Percentiles rank a stretch among this genome's conserved stretches.
phyloP scores from a whole-genome alignment of 306 rosid species.

The Trifolium fragiferum region DNA sequence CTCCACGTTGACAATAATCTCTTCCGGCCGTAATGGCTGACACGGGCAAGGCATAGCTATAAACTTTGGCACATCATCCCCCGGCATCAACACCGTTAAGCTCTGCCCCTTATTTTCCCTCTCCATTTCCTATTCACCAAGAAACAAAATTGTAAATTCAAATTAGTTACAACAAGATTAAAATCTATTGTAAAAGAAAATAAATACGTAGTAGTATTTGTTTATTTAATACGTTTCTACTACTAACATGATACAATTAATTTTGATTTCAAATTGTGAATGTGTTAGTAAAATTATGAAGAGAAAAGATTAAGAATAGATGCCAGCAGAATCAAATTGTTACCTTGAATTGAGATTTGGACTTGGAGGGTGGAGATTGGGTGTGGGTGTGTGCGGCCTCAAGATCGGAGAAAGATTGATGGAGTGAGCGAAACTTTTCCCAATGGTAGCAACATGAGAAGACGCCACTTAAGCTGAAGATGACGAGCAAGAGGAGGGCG shows the following conservation, averaged over 20 bases:
- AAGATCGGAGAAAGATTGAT: constrained; percentile 49
- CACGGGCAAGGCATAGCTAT: constrained; percentile 93
- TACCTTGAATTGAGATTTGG: constrained; percentile 50
- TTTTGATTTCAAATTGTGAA: neutral
- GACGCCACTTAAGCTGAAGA: constrained; percentile 92
- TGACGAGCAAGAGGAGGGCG: constrained; percentile 78
- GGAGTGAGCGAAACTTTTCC: constrained; percentile 86
- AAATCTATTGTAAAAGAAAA: no score
- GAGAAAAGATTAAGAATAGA: neutral
- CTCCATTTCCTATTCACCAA: constrained; percentile 45
- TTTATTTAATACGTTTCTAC: no score
- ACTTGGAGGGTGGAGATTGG: constrained; percentile 50
- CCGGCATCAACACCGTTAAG: constrained; percentile 90
- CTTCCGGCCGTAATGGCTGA: constrained; percentile 59
- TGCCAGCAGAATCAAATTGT: neutral
- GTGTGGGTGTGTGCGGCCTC: constrained; percentile 34
- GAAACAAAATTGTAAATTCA: neutral
- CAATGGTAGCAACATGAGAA: constrained; percentile 98
- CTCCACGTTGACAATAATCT: constrained; percentile 44
- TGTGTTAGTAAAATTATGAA: neutral
- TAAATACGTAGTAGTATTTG: no score
- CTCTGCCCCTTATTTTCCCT: constrained; percentile 54
- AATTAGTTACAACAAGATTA: neutral
- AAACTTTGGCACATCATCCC: constrained; percentile 78
- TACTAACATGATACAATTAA: no score